Base-by-base conservation (phyloP, 805 yeast species). In the Jamesozyma lodderae region DNA sequence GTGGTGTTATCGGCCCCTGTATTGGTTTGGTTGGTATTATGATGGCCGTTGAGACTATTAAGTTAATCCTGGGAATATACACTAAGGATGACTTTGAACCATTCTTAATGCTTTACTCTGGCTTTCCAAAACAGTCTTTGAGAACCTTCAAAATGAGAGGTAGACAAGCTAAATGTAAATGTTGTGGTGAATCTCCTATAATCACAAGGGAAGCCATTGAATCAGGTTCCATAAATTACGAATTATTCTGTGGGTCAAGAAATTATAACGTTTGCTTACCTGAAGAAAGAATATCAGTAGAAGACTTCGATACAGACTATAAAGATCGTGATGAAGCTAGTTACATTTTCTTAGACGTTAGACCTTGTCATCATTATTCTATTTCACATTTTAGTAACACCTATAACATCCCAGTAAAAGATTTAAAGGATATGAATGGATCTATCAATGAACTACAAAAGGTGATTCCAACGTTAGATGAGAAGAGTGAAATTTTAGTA, bases 1-100 rank as follows among this genome's bases (percentile, higher is more conserved):
- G 95, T 3, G 96, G 96, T 4, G 94, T 90, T 0, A 59, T 92
- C 19, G 98, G 98, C 0, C 95, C 97, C 0, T 92, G 88, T n/a
- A 94, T 92, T 39, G 99, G 98, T 0, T 50, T 86, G 1, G 75
- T 90, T 55, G 99, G 98, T 8, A 68, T 77, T 0, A 69, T 83
- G 68, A 90, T 92, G 82, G 94, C 96, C 0, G 62, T 81, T 16
- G 98, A 92, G 52, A 70, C 94, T 0, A 69, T 94, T 19, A 88
- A 90, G 55, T 66, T 90, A 6, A 51, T 85, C 2, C 67, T 80
- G 2, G 78, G 71, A 0, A 64, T 61, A 26, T 82, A 84, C 48
- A 60, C 66, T 0, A 27, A 39, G 1, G 71, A 69, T 0, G 68
- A 63, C 33, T 84, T 83, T 58, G 59, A 66, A 38, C 95, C 95